phyloP scores from a whole-genome alignment of 345 rosid species.

The Clarkia xantiana region DNA sequence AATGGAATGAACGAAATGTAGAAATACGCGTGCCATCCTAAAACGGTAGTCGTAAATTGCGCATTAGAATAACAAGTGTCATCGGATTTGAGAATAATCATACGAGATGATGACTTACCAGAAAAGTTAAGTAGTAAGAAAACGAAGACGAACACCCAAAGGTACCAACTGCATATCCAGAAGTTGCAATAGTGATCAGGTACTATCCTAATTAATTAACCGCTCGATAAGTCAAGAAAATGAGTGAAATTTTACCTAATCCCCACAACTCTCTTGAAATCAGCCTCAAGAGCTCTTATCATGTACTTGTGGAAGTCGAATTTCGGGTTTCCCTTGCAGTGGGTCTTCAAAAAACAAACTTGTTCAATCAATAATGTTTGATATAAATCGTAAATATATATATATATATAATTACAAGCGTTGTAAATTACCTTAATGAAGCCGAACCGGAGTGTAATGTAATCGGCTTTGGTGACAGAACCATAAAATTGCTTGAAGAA shows the following conservation, averaged over 20 bases:
- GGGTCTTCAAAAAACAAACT: slow-evolving; percentile 30
- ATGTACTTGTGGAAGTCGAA: slow-evolving; percentile 78
- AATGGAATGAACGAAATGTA: slow-evolving; percentile 66
- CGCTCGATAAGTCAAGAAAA: neutral
- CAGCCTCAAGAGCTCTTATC: slow-evolving; percentile 82
- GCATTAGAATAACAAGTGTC: neutral
- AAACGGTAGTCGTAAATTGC: slow-evolving; percentile 9
- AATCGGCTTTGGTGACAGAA: slow-evolving; percentile 68
- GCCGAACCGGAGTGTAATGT: slow-evolving; percentile 58
- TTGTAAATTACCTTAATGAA: slow-evolving; percentile 78
- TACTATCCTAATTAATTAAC: neutral
- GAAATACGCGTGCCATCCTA: slow-evolving; percentile 82
- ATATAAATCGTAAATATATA: too few relatives aligned
- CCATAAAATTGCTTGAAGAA: slow-evolving; percentile 80
- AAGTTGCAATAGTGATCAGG: neutral
- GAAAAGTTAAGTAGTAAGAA: slow-evolving; percentile 63
- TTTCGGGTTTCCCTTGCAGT: slow-evolving; percentile 55
- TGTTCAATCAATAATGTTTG: neutral
- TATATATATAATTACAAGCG: too few relatives aligned
- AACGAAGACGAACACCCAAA: slow-evolving; percentile 67
- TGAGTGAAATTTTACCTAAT: slow-evolving; percentile 38
- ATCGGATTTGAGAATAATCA: neutral
- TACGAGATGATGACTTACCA: slow-evolving; percentile 19
- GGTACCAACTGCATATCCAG: slow-evolving; percentile 63
- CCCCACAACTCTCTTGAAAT: slow-evolving; percentile 90